These are phyloP conservation scores for Boletus rufocinnamomeus DNA, from an alignment of 768 basidiomycete species.

Conservation along the genomic window DNA sequence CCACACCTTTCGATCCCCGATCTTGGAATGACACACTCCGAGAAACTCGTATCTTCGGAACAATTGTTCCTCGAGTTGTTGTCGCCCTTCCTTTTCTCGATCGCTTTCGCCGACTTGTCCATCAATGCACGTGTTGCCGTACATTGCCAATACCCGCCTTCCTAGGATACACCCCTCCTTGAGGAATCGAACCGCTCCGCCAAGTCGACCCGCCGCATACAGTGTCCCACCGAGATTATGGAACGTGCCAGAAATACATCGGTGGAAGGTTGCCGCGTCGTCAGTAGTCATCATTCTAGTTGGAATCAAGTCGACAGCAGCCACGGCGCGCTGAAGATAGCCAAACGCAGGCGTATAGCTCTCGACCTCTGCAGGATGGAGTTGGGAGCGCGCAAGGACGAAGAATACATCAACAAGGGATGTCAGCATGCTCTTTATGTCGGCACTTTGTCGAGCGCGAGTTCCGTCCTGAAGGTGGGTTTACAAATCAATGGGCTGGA, in stretches of 20 bases:
- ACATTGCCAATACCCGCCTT: constrained; percentile 43
- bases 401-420: constrained; percentile 58
- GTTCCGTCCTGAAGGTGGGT: constrained; percentile 7
- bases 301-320: constrained; percentile 22
- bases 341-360: constrained; percentile 50
- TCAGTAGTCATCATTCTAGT: constrained; percentile 11
- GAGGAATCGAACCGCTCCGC: constrained; percentile 68
- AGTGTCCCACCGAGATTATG: constrained; percentile 70
- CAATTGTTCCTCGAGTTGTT: constrained; percentile 62
- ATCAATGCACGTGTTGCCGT: background rate
- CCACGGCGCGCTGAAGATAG: constrained; percentile 46
- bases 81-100: constrained; percentile 47
- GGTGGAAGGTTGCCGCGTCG: constrained; percentile 52
- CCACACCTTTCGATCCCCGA: constrained; percentile 72
- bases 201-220: constrained; percentile 63
- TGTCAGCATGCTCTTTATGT: constrained; percentile 40
- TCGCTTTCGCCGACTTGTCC: constrained; percentile 28
- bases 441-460: constrained; percentile 9
- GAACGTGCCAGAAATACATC: constrained; percentile 72
- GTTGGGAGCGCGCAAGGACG: constrained; percentile 47
- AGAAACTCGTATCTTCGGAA: constrained; percentile 80
- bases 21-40: constrained; percentile 75
- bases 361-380: constrained; percentile 43
- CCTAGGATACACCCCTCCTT: constrained; percentile 61
- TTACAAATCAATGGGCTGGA: background rate